Base-by-base conservation (phyloP, 768 basidiomycete species). In the Termitomyces sp. region DNA sequence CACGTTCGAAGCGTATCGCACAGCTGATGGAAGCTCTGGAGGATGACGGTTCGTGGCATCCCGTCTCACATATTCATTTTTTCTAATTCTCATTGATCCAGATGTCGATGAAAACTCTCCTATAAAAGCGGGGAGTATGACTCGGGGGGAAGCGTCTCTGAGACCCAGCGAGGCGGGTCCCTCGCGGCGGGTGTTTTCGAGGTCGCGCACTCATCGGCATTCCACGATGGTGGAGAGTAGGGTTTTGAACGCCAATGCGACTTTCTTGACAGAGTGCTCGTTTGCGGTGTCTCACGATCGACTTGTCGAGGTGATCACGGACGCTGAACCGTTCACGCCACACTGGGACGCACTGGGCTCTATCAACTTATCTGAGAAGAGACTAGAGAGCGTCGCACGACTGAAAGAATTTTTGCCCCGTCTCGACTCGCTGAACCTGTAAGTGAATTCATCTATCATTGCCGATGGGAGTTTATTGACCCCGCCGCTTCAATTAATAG, bases 261-360 rank as follows among this genome's bases (percentile, higher is more conserved):
- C 81, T 5, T 81, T 96, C 74, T 76, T 98, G 59, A 98, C 96
- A 11, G 95, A 98, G 66, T 98, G 95, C 66, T 98, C 95, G 39
- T 99, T 99, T 66, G 93, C 84, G 15, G 86, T 98, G 41, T 82
- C 94, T n/a, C 91, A 92, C 63, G 96, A 98, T 66, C 82, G 83
- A 42, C 81, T 99, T 5, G 88, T 98, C 2, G 84, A 91, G 68
- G 85, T 91, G 63, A 92, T 99, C 65, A 98, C 95, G 40, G 94
- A 98, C 63, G 84, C 94, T 12, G 88, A 94, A 65, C 94, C 95
- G 18, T 97, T 91, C 69, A 92, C 94, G 65, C 94, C 95, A 22
- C 80, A 91, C 66, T 99, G 97, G 97, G 95, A 98, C 63, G 76
- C 81, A 38, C 71, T 99, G 56, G 75, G 64, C 53, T 70, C 73